These are phyloP conservation scores for Amanita pallidorosea DNA, from an alignment of 768 basidiomycete species.

Conservation along the genomic window DNA sequence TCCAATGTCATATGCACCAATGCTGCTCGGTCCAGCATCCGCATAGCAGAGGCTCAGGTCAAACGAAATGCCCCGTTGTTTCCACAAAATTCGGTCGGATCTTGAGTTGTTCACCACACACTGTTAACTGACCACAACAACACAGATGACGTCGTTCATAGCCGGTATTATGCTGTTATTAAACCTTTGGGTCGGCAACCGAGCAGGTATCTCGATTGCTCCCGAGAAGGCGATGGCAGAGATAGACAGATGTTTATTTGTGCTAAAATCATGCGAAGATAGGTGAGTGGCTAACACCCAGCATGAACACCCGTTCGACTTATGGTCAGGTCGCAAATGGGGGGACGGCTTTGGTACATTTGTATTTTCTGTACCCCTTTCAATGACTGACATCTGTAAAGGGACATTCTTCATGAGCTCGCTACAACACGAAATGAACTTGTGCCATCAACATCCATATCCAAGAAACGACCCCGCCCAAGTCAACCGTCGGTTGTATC, in stretches of 20 bases:
- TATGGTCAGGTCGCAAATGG: conserved; percentile 22
- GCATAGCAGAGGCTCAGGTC: conserved; percentile 49
- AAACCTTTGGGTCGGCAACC: conserved; percentile 41
- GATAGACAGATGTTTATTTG: conserved; percentile 40
- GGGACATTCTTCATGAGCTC: conserved; percentile 52
- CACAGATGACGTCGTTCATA: conserved; percentile 23
- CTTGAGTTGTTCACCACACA: background rate
- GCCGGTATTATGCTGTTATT: conserved; percentile 43
- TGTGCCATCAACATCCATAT: conserved; percentile 24
- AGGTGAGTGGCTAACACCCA: conserved; percentile 13
- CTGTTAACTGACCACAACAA: background rate
- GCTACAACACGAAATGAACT: conserved; percentile 43
- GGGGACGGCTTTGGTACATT: conserved; percentile 25
- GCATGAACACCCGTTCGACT: background rate
- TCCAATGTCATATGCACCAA: conserved; percentile 62
- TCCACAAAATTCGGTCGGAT: conserved; percentile 21
- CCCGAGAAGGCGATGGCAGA: conserved; percentile 34
- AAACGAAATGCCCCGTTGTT: conserved; percentile 21
- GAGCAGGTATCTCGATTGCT: conserved; percentile 26
- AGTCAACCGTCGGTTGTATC: background rate
- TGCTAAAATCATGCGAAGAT: conserved; percentile 27
- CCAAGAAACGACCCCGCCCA: conserved; percentile 40
- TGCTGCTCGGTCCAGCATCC: conserved; percentile 62
- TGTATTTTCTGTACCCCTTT: conserved; percentile 13
- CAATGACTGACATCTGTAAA: conserved; percentile 11